Evolutionary conservation across 306 rosid species (phyloP).

Genomic region (Alnus rubra): DNA sequence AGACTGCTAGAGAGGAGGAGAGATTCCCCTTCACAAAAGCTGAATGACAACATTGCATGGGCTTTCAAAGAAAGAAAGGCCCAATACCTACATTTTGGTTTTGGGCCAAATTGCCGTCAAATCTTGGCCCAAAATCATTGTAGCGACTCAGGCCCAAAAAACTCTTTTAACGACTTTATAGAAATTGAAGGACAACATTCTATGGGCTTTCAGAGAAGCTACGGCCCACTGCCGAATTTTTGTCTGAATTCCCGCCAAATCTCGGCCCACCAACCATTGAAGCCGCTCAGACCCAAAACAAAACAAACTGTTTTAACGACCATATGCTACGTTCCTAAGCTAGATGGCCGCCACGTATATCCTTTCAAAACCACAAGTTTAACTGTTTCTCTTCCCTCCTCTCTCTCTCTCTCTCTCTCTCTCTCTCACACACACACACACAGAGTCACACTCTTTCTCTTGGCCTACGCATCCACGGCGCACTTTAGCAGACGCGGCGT

Average conservation of each 20-base stretch:
- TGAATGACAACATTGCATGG: not conserved
- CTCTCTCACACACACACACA: too few relatives aligned
- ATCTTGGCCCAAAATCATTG: not conserved
- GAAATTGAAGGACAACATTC: too few relatives aligned
- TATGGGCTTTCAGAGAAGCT: too few relatives aligned
- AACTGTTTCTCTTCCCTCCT: conserved; percentile 11
- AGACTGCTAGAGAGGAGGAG: too few relatives aligned
- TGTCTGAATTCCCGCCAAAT: not conserved
- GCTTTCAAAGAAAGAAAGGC: not conserved
- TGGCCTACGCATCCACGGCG: conserved; percentile 18
- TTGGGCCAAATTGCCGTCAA: too few relatives aligned
- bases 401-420: not conserved
- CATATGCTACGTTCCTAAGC: conserved; percentile 24
- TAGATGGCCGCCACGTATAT: conserved; percentile 34
- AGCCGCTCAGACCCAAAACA: too few relatives aligned
- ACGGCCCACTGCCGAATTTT: too few relatives aligned
- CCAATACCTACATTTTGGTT: not conserved
- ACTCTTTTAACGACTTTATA: too few relatives aligned
- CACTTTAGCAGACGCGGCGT: conserved; percentile 20
- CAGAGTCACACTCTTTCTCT: not conserved
- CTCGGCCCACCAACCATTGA: not conserved
- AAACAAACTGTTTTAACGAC: not conserved
- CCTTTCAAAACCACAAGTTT: conserved; percentile 49
- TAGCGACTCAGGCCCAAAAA: not conserved
- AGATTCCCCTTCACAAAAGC: too few relatives aligned